Evolutionary conservation across 768 basidiomycete species (phyloP).

Genomic region (Mycena floridula): DNA sequence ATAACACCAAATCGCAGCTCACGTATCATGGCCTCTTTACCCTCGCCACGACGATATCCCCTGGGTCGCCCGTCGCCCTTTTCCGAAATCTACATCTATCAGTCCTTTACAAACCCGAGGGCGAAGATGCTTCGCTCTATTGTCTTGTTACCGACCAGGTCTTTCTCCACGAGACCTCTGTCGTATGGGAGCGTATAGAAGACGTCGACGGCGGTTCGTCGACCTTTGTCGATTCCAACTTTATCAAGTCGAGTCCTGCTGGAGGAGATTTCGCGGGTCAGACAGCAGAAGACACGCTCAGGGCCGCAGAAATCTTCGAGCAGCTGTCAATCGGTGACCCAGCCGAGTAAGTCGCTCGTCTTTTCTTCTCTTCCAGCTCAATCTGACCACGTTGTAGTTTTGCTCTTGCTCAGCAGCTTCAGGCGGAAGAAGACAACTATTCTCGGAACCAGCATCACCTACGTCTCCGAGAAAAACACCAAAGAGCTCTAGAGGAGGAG

Average conservation of each 20-base stretch:
- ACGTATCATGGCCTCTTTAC: slow-evolving; percentile 87
- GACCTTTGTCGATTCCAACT: slow-evolving; percentile 72
- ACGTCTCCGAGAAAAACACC: slow-evolving; percentile 18
- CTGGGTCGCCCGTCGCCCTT: slow-evolving; percentile 63
- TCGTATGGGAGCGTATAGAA: slow-evolving; percentile 89
- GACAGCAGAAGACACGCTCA: slow-evolving; percentile 54
- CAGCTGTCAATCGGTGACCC: slow-evolving; percentile 36
- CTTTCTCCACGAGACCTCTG: slow-evolving; percentile 67
- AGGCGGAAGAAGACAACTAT: slow-evolving; percentile 70
- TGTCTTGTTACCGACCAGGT: slow-evolving; percentile 82
- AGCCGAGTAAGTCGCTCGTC: slow-evolving; percentile 53
- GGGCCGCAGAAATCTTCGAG: slow-evolving; percentile 40
- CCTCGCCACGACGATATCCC: slow-evolving; percentile 57
- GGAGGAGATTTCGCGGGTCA: slow-evolving; percentile 81
- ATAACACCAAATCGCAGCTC: slow-evolving; percentile 70
- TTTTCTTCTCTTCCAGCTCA: slow-evolving; percentile 1
- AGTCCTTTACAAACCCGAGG: slow-evolving; percentile 64
- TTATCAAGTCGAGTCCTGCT: slow-evolving; percentile 55
- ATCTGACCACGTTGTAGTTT: slow-evolving; percentile 32
- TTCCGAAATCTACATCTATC: slow-evolving; percentile 90
- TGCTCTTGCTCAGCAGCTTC: slow-evolving; percentile 69
- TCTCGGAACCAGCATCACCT: slow-evolving; percentile 23
- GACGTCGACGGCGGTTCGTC: slow-evolving; percentile 80
- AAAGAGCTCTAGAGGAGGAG: slow-evolving; percentile 17
- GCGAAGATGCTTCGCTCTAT: slow-evolving; percentile 51